phyloP scores from a whole-genome alignment of 179 eudicot genomes.

The Carnegiea gigantea region DNA sequence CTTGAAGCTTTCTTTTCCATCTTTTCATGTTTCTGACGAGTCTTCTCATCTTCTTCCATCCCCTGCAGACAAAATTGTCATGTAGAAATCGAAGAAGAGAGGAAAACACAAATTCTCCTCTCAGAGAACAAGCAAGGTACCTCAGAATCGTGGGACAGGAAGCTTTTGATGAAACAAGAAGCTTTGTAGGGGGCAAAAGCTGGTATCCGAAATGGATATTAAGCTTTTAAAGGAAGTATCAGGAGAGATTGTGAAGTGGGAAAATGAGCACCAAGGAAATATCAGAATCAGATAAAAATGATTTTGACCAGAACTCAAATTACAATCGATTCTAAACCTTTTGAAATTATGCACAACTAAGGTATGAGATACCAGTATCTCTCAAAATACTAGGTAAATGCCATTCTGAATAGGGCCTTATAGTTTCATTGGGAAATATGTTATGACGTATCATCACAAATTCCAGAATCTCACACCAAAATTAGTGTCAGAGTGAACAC shows the following conservation, averaged over 20 bases:
- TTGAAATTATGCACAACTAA: too few species aligned
- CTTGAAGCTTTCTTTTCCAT: background rate
- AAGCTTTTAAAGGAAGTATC: too few species aligned
- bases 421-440: too few species aligned
- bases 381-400: too few species aligned
- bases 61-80: background rate
- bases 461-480: background rate
- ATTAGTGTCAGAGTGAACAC: background rate
- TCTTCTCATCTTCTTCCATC: constrained; percentile 1
- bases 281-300: too few species aligned
- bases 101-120: background rate
- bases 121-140: background rate
- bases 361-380: too few species aligned
- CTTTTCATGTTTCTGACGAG: background rate
- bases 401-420: too few species aligned
- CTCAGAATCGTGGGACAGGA: background rate
- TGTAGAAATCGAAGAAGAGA: background rate
- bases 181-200: background rate
- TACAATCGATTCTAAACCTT: too few species aligned
- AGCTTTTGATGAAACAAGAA: background rate
- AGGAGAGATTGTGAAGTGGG: too few species aligned
- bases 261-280: too few species aligned
- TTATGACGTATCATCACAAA: background rate
- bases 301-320: too few species aligned
- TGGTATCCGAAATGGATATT: background rate